phyloP scores from a whole-genome alignment of 140 eudicot genomes.

The Anethum foeniculum region DNA sequence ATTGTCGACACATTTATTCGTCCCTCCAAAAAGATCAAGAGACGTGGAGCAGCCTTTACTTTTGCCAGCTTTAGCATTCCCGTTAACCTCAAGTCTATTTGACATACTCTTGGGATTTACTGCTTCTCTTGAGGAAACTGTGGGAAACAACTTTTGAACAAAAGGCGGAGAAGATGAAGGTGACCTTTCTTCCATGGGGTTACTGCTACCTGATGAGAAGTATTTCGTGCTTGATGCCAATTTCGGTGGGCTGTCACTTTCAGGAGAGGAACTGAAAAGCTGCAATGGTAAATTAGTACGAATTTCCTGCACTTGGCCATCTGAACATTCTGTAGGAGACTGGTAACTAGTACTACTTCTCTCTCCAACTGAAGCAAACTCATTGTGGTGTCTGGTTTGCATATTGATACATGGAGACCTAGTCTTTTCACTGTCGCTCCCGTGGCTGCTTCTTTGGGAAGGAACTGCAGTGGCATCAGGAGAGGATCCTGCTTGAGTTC shows the following conservation, averaged over 20 bases:
- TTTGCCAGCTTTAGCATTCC: conserved; percentile 34
- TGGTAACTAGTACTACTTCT: conserved; percentile 69
- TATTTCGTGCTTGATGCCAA: conserved; percentile 50
- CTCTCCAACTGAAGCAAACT: conserved; percentile 38
- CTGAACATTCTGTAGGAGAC: conserved; percentile 72
- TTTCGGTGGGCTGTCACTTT: conserved; percentile 54
- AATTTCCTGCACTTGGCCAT: conserved; percentile 49
- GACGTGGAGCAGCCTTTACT: conserved; percentile 35
- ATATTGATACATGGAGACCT: conserved; percentile 31
- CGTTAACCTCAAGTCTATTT: conserved; percentile 37
- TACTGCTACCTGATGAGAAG: conserved; percentile 82
- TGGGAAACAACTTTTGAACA: conserved; percentile 61
- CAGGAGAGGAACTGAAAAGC: conserved; percentile 81
- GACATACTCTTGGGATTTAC: conserved; percentile 47
- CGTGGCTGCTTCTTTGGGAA: conserved; percentile 39
- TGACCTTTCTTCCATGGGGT: conserved; percentile 62
- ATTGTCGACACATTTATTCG: conserved; percentile 31
- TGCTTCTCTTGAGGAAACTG: conserved; percentile 40
- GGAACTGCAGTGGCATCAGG: conserved; percentile 19
- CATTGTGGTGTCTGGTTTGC: conserved; percentile 26
- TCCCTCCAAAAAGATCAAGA: conserved; percentile 72
- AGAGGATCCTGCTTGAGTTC: conserved; percentile 25
- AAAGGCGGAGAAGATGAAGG: conserved; percentile 85
- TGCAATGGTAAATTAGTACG: conserved; percentile 46
- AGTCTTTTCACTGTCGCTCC: conserved; percentile 40